These are phyloP conservation scores for Garcia nutans DNA, from an alignment of 345 rosid species.

Conservation along the genomic window DNA sequence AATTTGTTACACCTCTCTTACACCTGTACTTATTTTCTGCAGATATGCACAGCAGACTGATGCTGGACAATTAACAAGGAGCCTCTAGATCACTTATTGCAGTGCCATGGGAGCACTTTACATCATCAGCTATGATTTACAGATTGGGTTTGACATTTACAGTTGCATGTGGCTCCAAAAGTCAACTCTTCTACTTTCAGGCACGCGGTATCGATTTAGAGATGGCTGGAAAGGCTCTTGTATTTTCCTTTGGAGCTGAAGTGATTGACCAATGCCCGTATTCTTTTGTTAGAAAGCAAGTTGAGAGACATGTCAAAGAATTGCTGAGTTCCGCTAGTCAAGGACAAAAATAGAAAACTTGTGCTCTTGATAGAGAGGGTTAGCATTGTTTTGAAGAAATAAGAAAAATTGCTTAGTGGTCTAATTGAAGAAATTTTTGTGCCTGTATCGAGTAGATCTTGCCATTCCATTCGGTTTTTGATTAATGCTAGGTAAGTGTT, in stretches of 20 bases:
- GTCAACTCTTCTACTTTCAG: slow-evolving; percentile 82
- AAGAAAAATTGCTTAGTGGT: not conserved
- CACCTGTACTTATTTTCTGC: slow-evolving; percentile 7
- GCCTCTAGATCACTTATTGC: slow-evolving; percentile 82
- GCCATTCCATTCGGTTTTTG: not conserved
- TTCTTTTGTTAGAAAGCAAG: slow-evolving; percentile 47
- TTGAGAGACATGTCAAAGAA: slow-evolving; percentile 50
- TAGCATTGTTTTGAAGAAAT: not conserved
- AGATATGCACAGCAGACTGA: slow-evolving; percentile 91
- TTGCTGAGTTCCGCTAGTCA: slow-evolving; percentile 43
- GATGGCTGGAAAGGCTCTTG: slow-evolving; percentile 80
- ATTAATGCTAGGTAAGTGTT: not conserved
- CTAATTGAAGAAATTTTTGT: not conserved
- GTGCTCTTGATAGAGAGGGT: not conserved
- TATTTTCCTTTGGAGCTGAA: slow-evolving; percentile 79
- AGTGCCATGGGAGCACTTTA: slow-evolving; percentile 96
- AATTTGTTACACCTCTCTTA: not conserved
- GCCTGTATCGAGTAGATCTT: not conserved
- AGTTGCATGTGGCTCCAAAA: slow-evolving; percentile 79
- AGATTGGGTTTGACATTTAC: slow-evolving; percentile 92
- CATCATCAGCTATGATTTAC: slow-evolving; percentile 87
- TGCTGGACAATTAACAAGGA: slow-evolving; percentile 86
- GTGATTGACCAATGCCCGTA: slow-evolving; percentile 57
- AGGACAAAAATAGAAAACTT: not conserved
- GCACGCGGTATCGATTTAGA: slow-evolving; percentile 79